phyloP scores from a whole-genome alignment of 2,329 filamentous ascomycete species.

The Fusarium sterilihyphosum region DNA sequence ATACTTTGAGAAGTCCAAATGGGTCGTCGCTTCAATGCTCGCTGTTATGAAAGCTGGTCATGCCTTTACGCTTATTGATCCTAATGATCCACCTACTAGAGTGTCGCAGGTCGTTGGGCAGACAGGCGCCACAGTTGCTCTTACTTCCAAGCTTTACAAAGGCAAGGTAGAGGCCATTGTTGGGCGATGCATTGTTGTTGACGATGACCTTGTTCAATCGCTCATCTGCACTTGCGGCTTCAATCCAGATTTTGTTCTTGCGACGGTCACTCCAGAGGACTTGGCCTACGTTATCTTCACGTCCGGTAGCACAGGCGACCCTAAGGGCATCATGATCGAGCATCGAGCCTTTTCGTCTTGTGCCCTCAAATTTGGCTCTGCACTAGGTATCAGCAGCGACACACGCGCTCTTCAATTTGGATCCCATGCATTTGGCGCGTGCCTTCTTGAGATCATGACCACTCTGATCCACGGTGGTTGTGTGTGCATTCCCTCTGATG shows the following conservation, averaged over 20 bases:
- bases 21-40: constrained; percentile 7
- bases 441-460: constrained; percentile 19
- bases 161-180: not conserved
- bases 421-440: constrained; percentile 31
- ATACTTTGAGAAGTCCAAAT: constrained; percentile 24
- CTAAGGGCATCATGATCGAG: constrained; percentile 27
- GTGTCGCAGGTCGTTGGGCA: not conserved
- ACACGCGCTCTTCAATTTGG: constrained; percentile 29
- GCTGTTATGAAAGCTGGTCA: constrained; percentile 11
- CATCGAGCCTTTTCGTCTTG: constrained; percentile 3
- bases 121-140: not conserved
- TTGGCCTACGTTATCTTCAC: constrained; percentile 33
- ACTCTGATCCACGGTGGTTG: constrained; percentile 22
- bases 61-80: constrained; percentile 4
- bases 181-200: not conserved
- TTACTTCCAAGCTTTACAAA: not conserved
- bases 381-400: not conserved
- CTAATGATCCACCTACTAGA: not conserved
- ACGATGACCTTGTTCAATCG: not conserved
- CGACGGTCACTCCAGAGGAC: not conserved
- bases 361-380: not conserved
- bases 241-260: not conserved
- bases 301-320: constrained; percentile 34
- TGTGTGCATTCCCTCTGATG: constrained; percentile 36
- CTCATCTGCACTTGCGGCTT: not conserved